phyloP scores from a whole-genome alignment of 2,329 filamentous ascomycete species.

The Aspergillus clavatus region DNA sequence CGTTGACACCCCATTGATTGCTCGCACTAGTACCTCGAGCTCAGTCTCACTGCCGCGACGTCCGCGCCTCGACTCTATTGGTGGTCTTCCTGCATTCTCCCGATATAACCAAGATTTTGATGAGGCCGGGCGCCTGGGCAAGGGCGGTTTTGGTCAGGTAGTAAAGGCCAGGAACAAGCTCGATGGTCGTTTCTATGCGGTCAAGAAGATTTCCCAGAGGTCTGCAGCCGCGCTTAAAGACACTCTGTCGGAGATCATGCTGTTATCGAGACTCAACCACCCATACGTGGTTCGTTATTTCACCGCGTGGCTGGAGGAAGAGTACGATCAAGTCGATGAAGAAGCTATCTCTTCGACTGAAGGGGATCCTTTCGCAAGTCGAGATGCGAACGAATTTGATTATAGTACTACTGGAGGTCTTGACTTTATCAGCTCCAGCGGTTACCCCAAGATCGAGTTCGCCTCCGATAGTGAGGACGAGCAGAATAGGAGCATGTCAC shows the following conservation, averaged over 20 bases:
- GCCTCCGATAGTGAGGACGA: conserved; percentile 53
- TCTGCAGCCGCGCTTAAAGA: conserved; percentile 58
- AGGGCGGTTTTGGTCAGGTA: conserved; percentile 93
- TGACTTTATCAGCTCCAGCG: conserved; percentile 88
- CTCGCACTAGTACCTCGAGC: conserved; percentile 40
- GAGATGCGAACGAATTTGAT: conserved; percentile 46
- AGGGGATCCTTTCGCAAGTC: conserved; percentile 44
- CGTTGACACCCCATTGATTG: conserved; percentile 35
- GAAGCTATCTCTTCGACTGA: conserved; percentile 48
- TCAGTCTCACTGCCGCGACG: conserved; percentile 46
- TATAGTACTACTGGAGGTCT: conserved; percentile 74
- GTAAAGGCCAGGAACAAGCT: conserved; percentile 93
- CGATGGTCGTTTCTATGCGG: conserved; percentile 87
- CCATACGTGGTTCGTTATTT: conserved; percentile 86
- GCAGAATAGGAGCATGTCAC: conserved; percentile 32
- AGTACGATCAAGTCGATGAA: conserved; percentile 38
- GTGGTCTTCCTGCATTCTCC: conserved; percentile 54
- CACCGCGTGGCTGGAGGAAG: conserved; percentile 87
- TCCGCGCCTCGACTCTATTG: conserved; percentile 59
- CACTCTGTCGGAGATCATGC: conserved; percentile 77
- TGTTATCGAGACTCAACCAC: conserved; percentile 89
- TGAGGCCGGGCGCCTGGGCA: conserved; percentile 81
- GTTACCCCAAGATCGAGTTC: conserved; percentile 72
- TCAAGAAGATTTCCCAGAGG: conserved; percentile 90
- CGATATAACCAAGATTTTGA: conserved; percentile 86